Percentiles rank a stretch among this genome's conserved stretches.
Evolutionary conservation across 129 eudicot genomes (phyloP).

Genomic region (Erigeron canadensis): DNA sequence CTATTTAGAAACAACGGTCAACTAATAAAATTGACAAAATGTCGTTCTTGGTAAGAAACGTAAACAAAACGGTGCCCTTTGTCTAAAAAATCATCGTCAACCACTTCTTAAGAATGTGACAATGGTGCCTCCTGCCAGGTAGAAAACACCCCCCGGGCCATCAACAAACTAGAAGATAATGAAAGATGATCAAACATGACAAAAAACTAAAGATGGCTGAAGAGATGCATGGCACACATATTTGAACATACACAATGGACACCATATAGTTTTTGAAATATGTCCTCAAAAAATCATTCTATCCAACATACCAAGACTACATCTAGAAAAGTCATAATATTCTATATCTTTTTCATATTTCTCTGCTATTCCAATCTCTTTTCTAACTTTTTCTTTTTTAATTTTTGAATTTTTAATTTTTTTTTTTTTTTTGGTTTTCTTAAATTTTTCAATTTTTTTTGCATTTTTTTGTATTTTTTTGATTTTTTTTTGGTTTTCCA

Average conservation of each 20-base stretch:
- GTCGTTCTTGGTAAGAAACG: too few relatives aligned
- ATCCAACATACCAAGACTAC: conserved; percentile 31
- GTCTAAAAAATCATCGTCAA: too few relatives aligned
- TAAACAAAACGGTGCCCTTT: too few relatives aligned
- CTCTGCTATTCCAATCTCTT: conserved; percentile 13
- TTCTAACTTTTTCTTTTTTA: neutral
- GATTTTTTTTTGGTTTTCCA: conserved; percentile 18
- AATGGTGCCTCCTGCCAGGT: too few relatives aligned
- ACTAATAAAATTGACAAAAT: too few relatives aligned
- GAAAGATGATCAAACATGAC: too few relatives aligned
- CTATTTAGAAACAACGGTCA: too few relatives aligned
- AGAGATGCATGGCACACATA: conserved; percentile 16
- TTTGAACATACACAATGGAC: conserved; percentile 19
- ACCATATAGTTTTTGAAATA: conserved; percentile 24
- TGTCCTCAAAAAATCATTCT: conserved; percentile 28
- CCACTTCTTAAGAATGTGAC: too few relatives aligned
- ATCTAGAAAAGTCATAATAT: conserved; percentile 21
- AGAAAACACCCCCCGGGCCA: too few relatives aligned
- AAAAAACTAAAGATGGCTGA: conserved; percentile 2
- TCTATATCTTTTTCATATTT: conserved; percentile 8
- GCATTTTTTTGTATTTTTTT: conserved; percentile 3
- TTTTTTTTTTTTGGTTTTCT: neutral
- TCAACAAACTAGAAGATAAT: too few relatives aligned
- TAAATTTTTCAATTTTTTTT: neutral
- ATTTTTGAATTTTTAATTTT: neutral